Evolutionary conservation across 2,329 filamentous ascomycete genomes (phyloP), one percentile per base, ranked within the genome.

Genomic region (Eutypa lata): DNA sequence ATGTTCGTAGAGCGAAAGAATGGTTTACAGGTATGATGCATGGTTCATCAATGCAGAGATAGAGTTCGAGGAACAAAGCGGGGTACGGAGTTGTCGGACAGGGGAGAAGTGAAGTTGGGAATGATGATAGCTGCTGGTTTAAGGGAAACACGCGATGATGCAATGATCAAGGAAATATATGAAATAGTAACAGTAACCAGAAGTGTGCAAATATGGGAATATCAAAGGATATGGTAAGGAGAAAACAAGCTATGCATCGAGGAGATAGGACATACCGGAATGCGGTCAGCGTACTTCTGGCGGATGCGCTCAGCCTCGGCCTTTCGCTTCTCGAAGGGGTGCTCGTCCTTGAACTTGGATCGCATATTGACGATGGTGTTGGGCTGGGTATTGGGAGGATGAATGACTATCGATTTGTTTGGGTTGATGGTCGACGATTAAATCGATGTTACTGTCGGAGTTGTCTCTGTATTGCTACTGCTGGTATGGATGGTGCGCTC

Each of bases 301-400:
- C 94, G 91, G 74, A 97, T 97, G 75, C 94, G 92, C 83, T 99
- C 94, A 72, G 94, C 94, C 80, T 99, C 94, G 62, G 94, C 94
- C 90, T 97, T 97, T 80, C 94, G 91, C 90, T 99, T 99, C 88
- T 97, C 94, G 74, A 97, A 97, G 67, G 91, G 91, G 76, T 97
- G 94, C 86, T 97, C 94, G 87, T 99, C 94, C 91, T 99, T 99
- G 78, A 99, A 99, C 86, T 97, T 97, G 82, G 91, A 96, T 73
- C 92, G 89, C 91, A 97, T 97, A 64, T 70, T 90, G 81, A 70
- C 22, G 42, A 13, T 42, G 18, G 8, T 42, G 38, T 19, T 42
- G 38, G 35, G 38, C 2, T 10, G 38, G 7, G 18, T 18, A 21
- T 42, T 19, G 38, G 26, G n/a, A n/a, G 26, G 26, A 31, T 31